Base-by-base conservation (phyloP, 192 early-diverging fungal species). In the Dissophora ornata region DNA sequence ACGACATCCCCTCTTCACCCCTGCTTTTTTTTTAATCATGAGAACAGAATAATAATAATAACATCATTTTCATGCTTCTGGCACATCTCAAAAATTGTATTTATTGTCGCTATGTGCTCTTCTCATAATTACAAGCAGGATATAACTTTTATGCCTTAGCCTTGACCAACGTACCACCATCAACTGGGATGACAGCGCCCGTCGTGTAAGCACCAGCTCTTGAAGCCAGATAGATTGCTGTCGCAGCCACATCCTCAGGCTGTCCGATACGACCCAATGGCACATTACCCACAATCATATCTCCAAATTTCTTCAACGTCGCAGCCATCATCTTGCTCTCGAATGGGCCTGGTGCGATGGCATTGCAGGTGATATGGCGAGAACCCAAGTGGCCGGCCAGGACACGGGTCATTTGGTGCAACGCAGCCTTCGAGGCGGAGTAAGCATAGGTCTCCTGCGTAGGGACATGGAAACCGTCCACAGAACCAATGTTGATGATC, bases 401-500 rank as follows among this genome's bases (percentile, higher is more conserved):
- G 34, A 88, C 83, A 9, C 83, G 68, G 0, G 90, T 89, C 66
- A 95, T 52, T 40, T 95, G 93, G 66, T 93, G 91, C 21, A 93
- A 69, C 0, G 88, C 93, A 0, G 92, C 93, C 80, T 95, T 95
- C 22, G 90, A 92, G 26, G 90, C 86, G 34, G 90, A 83, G 66
- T 94, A 94, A 8, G 93, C 93, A 52, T 89, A 89, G 11, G 86
- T 90, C 28, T 89, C 81, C 15, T 63, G 79, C 3, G 34, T 65
- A 2, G 88, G 81, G 32, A 85, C 79, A 24, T 67, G 82, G 33
- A 90, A 57, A 13, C 91, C 89, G 34, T 91, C 90, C 54, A 95
- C 83, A 4, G 87, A 92, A 5, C 92, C 91, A 70, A 98, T 92
- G 78, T 97, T 98, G 83, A 98, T 97, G n/a, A 98, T 88, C 16